These are phyloP conservation scores for Chrysoporthe deuterocubensis DNA, from an alignment of 2,329 filamentous ascomycete species.

Conservation along the genomic window DNA sequence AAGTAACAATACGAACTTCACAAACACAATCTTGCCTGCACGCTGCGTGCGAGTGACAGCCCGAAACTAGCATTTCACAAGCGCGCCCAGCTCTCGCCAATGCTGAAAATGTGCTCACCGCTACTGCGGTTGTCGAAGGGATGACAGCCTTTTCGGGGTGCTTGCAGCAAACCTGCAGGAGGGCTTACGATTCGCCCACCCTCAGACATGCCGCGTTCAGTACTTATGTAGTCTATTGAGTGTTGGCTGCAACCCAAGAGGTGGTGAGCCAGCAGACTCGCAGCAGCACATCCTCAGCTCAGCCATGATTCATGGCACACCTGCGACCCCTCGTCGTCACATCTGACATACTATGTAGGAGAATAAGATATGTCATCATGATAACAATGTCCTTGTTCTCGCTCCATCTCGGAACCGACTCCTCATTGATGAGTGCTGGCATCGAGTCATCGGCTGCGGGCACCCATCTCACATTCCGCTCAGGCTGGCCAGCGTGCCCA, in stretches of 20 bases:
- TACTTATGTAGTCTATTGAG: not conserved
- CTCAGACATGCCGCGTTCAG: not conserved
- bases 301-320: not conserved
- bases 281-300: not conserved
- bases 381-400: not conserved
- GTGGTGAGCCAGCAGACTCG: too few species aligned
- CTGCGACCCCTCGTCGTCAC: not conserved
- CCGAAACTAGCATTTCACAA: not conserved
- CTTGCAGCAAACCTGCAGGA: conserved; percentile 24
- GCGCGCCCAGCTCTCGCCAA: not conserved
- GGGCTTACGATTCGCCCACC: conserved; percentile 1
- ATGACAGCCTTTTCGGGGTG: conserved; percentile 16
- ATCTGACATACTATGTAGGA: not conserved
- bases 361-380: not conserved
- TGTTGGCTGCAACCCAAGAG: not conserved
- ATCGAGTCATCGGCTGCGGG: conserved; percentile 1
- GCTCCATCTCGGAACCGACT: not conserved
- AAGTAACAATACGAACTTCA: not conserved
- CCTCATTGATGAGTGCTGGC: not conserved
- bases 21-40: not conserved
- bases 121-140: conserved; percentile 12
- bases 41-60: not conserved
- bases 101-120: conserved; percentile 22
- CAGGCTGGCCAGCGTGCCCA: not conserved
- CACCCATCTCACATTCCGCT: not conserved